Base-by-base conservation (phyloP, 2,329 filamentous ascomycete species). In the Paraphaeosphaeria sporulosa region DNA sequence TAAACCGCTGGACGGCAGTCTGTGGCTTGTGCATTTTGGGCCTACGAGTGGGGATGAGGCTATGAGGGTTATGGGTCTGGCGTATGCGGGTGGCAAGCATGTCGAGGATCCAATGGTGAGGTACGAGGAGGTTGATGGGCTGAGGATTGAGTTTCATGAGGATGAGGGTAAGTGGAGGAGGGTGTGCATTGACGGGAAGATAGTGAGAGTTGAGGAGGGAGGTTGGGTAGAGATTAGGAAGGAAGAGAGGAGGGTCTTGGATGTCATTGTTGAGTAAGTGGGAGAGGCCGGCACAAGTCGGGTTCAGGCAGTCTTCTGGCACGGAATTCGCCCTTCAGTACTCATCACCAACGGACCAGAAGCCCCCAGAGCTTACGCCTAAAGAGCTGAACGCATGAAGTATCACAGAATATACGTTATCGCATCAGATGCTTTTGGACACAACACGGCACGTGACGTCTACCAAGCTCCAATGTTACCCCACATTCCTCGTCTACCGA, bases 101-200 rank as follows among this genome's bases (percentile, higher is more conserved):
- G 82, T 87, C 0, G 81, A 87, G 47, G 76, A 82, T 19, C 50
- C 55, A 5, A 60, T 75, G 17, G 89, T 97, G 0, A 84, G 83
- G 0, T 97, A 97, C 73, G 86, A 90, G 19, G 84, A 87, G 56
- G 84, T 95, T 7, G 86, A 90, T 2, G 86, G 86, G 54, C 66
- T 97, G 19, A 83, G 80, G 59, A 87, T 97, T 49, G 83, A 86
- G 17, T 88, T 92, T 38, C 64, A 81, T 1, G 91, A 95, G 70
- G 81, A 86, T 17, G 87, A 92, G n/a, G 82, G 81, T 0, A 82
- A 88, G 55, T 97, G 93, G 93, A 84, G 94, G 62, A 87, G 94
- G 71, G 86, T 96, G 15, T 98, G 94, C 75, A 83, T 98, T n/a
- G 94, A 98, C 76, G 94, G 94, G 3, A 93, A 90, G 55, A 96